A percentile compares a stretch with the other conserved stretches of the same genome.
These are phyloP conservation scores for Diplodia intermedia DNA, from an alignment of 2,329 filamentous ascomycete species.

Conservation along the genomic window DNA sequence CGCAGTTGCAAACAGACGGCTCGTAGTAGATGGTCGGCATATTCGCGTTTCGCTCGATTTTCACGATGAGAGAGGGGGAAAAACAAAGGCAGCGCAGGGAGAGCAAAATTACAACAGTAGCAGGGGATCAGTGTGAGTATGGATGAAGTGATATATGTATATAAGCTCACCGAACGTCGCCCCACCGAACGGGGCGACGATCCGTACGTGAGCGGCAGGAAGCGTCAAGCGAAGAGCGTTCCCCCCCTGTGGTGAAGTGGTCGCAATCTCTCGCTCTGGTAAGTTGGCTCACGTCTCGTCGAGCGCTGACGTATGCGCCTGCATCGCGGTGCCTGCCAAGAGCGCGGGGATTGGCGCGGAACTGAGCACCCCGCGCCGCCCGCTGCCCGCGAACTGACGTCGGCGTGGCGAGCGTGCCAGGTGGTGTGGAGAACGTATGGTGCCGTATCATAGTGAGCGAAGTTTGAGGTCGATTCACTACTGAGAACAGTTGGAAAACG, in stretches of 20 bases:
- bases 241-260: too few relatives aligned
- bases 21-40: slow-evolving; percentile 32
- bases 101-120: background rate
- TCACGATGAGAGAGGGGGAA: background rate
- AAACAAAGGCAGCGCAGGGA: background rate
- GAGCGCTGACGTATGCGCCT: slow-evolving; percentile 9
- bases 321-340: slow-evolving; percentile 19
- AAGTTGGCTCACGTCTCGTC: background rate
- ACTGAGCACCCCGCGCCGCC: background rate
- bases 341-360: background rate
- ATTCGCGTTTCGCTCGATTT: background rate
- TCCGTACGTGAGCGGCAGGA: background rate
- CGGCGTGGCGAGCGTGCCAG: background rate
- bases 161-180: background rate
- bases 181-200: background rate
- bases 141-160: slow-evolving; percentile 2
- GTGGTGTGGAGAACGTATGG: background rate
- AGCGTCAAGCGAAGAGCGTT: background rate
- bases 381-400: background rate
- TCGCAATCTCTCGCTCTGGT: background rate
- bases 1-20: slow-evolving; percentile 34
- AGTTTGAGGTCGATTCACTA: too few relatives aligned
- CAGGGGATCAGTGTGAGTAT: background rate
- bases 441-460: background rate
- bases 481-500: too few relatives aligned